phyloP scores from a whole-genome alignment of 2,329 filamentous ascomycete species.

The Aureobasidium melanogenum region DNA sequence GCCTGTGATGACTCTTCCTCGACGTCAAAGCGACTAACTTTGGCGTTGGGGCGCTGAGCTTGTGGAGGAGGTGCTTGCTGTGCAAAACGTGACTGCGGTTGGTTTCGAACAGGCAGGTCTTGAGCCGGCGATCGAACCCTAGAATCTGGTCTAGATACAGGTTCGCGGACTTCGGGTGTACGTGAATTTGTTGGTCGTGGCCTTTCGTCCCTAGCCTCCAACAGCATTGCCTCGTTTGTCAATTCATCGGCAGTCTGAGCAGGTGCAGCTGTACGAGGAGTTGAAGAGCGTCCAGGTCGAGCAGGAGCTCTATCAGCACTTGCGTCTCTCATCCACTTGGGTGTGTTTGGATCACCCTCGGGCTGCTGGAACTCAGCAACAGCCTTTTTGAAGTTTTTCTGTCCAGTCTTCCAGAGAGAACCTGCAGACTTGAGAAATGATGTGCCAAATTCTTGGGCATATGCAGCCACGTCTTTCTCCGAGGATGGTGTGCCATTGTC shows the following conservation, averaged over 20 bases:
- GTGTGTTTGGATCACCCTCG: conserved; percentile 68
- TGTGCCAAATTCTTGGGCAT: conserved; percentile 72
- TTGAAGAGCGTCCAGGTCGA: conserved; percentile 5
- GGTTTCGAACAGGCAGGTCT: conserved; percentile 27
- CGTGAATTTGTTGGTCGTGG: conserved; percentile 39
- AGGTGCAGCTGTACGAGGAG: not conserved
- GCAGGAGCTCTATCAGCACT: conserved; percentile 16
- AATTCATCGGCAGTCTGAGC: conserved; percentile 24
- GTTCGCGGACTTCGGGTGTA: conserved; percentile 6
- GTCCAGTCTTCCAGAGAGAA: conserved; percentile 86
- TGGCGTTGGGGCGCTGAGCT: conserved; percentile 37
- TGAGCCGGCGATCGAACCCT: conserved; percentile 24
- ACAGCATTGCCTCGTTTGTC: conserved; percentile 60
- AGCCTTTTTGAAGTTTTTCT: conserved; percentile 86
- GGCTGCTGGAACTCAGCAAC: conserved; percentile 74
- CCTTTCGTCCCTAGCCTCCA: conserved; percentile 54
- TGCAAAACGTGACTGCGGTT: conserved; percentile 31
- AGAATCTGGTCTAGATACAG: conserved; percentile 7
- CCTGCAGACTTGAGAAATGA: conserved; percentile 90
- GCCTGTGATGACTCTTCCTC: conserved; percentile 76
- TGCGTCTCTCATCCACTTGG: conserved; percentile 89
- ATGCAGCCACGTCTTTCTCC: conserved; percentile 69
- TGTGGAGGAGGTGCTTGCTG: conserved; percentile 28
- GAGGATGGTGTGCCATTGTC: conserved; percentile 48
- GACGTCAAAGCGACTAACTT: conserved; percentile 61